These are phyloP conservation scores for Penicillium ochrochloron DNA, from an alignment of 495 filamentous ascomycete species.

Conservation along the genomic window DNA sequence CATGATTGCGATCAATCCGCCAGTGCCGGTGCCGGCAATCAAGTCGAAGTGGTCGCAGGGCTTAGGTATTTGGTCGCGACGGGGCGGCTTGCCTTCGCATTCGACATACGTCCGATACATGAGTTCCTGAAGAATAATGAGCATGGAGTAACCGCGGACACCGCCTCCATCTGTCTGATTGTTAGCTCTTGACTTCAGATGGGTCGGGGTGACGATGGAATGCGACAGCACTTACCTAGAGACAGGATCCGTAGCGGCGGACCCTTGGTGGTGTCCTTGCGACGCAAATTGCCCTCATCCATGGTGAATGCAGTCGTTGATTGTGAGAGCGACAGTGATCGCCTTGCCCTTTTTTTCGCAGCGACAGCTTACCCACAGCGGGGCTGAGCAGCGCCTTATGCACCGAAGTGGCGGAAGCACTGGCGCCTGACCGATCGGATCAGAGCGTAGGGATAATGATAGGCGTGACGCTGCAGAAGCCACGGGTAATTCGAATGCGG, in stretches of 20 bases:
- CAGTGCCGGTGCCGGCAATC: conserved; percentile 92
- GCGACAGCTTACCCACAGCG: conserved; percentile 37
- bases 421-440: conserved; percentile 32
- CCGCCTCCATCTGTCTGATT: conserved; percentile 81
- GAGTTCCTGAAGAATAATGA: conserved; percentile 91
- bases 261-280: conserved; percentile 93
- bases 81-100: conserved; percentile 77
- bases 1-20: conserved; percentile 96
- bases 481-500: conserved; percentile 17
- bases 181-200: conserved; percentile 22
- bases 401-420: conserved; percentile 26
- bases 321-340: conserved; percentile 20
- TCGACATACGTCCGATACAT: conserved; percentile 94
- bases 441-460: conserved; percentile 19
- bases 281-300: conserved; percentile 53
- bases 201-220: neutral
- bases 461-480: conserved; percentile 27
- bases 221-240: conserved; percentile 64
- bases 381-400: conserved; percentile 39
- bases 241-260: conserved; percentile 91
- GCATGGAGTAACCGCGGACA: conserved; percentile 95
- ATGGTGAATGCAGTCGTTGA: conserved; percentile 27
- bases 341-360: conserved; percentile 21
- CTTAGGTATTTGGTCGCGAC: conserved; percentile 87
- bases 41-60: conserved; percentile 98